Base-by-base conservation (phyloP, 73 alveolate species). In the Blepharisma japonicum region DNA sequence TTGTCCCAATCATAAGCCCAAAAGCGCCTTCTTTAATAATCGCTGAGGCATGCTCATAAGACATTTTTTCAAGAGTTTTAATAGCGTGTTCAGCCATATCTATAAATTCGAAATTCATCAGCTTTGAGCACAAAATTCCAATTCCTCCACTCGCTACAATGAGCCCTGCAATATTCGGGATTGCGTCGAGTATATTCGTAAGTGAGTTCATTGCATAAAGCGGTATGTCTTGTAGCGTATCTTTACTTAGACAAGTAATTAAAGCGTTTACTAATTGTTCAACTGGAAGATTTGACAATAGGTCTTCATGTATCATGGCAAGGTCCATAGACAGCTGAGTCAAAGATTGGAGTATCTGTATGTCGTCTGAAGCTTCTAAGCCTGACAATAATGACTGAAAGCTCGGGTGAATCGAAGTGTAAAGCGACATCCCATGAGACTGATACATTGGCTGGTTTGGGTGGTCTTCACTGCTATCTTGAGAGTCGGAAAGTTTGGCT, bases 11-110 rank as follows among this genome's bases (percentile, higher is more conserved):
- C 80, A 70, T 70, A 14, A 7, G 21, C 56, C 20, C 66, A n/a
- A 70, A 45, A 45, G 68, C 80, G 38, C 80, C 80, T 45, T 45
- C 56, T n/a, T 23, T n/a, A 70, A 70, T 54, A n/a, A 70, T 70
- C 77, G 32, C 39, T 39, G 80, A 0, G 14, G 80, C 25, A 70
- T 70, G 56, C 27, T 70, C 80, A 70, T 14, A 9, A 14, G 80
- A 70, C n/a, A 70, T 70, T 45, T 70, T 70, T 70, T 70, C 80
- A 70, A 70, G 61, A 4, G 20, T 20, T 45, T 70, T 70, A 2
- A 70, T 70, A 8, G 80, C 11, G 20, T 47, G 21, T 70, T 70
- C 80, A 70, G 80, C 80, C 45, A 38, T 8, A 25, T 70, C 80
- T 14, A 70, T 45, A 45, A 45, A 39, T 9, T 45, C 80, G 80